phyloP scores from a whole-genome alignment of 1,284 basidiomycete genomes.

The Meira miltonrushii region DNA sequence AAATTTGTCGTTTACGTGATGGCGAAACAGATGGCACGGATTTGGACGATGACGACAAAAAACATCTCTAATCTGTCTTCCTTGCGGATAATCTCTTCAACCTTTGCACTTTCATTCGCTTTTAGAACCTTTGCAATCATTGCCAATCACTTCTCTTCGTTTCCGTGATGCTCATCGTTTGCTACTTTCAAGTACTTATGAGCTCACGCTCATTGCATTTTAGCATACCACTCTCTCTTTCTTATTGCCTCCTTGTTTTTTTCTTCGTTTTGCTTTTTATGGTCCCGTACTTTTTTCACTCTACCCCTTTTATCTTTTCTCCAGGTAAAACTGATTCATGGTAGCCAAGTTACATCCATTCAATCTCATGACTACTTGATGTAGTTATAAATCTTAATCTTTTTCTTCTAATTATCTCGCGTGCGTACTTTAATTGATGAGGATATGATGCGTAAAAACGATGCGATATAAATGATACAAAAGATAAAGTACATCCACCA shows the following conservation, averaged over 20 bases:
- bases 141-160: not conserved
- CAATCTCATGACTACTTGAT: not conserved
- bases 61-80: not conserved
- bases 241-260: not conserved
- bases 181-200: not conserved
- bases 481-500: not conserved
- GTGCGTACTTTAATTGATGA: too few species aligned
- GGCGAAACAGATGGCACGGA: constrained; percentile 55
- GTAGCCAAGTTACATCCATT: not conserved
- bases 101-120: not conserved
- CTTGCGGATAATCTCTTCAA: not conserved
- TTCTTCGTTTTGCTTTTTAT: not conserved
- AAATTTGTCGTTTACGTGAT: constrained; percentile 8
- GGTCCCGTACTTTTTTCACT: not conserved
- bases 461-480: too few species aligned
- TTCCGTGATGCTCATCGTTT: not conserved
- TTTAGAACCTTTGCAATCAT: not conserved
- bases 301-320: not conserved
- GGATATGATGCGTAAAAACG: too few species aligned
- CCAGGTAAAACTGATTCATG: not conserved
- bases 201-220: not conserved
- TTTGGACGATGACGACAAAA: constrained; percentile 39
- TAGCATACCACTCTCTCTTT: not conserved
- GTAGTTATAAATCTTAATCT: not conserved
- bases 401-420: not conserved